phyloP scores from a whole-genome alignment of 305 asterid genomes.

The Fraxinus xanthoxyloides region DNA sequence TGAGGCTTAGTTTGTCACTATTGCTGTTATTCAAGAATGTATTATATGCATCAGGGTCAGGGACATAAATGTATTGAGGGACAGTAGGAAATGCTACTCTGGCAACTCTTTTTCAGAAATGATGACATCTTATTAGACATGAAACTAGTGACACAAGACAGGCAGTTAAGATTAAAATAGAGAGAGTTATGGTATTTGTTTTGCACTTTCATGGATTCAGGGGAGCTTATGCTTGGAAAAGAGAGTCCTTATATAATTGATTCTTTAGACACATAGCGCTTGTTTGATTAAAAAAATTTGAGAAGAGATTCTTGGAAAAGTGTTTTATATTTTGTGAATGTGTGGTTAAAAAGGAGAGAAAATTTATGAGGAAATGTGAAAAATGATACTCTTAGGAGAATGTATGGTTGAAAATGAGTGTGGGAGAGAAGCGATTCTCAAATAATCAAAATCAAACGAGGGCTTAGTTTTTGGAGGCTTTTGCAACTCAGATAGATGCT shows the following conservation, averaged over 20 bases:
- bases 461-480: slow-evolving; percentile 3
- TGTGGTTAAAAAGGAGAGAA: background rate
- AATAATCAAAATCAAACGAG: background rate
- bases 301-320: background rate
- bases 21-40: background rate
- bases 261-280: background rate
- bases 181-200: background rate
- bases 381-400: background rate
- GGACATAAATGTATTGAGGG: background rate
- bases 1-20: background rate
- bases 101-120: background rate
- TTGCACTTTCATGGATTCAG: background rate
- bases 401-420: background rate
- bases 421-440: background rate
- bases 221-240: background rate
- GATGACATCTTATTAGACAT: background rate
- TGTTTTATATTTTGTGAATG: background rate
- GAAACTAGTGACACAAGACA: background rate
- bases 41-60: background rate
- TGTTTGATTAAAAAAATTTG: background rate
- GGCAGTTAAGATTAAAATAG: background rate
- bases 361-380: background rate
- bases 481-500: slow-evolving; percentile 15
- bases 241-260: background rate
- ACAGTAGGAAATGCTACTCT: background rate